Percentiles rank a stretch among this genome's conserved stretches.
Conservation (phyloP, 2,329 filamentous ascomycete genomes). For the Cladorrhinum sp. region DNA sequence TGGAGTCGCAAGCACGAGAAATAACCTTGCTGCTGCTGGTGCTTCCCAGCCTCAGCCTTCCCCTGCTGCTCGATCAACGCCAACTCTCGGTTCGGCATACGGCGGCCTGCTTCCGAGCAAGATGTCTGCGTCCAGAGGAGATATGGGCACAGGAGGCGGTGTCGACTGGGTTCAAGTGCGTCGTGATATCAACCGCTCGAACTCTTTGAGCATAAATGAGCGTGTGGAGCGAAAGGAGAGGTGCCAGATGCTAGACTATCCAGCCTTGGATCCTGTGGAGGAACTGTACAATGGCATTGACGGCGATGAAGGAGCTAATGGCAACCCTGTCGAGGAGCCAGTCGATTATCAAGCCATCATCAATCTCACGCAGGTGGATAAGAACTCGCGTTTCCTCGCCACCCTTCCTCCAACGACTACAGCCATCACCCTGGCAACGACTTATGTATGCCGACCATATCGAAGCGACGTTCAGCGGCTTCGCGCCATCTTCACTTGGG, state of each 20-base stretch:
- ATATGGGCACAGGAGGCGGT: slow-evolving; percentile 64
- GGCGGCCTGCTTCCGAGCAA: slow-evolving; percentile 28
- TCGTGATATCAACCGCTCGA: slow-evolving; percentile 91
- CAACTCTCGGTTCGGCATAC: slow-evolving; percentile 32
- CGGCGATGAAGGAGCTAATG: slow-evolving; percentile 86
- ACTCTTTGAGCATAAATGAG: slow-evolving; percentile 87
- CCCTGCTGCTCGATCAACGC: slow-evolving; percentile 47
- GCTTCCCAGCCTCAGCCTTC: slow-evolving; percentile 42
- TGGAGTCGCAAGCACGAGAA: slow-evolving; percentile 83
- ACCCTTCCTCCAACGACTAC: slow-evolving; percentile 80
- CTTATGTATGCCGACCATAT: slow-evolving; percentile 90
- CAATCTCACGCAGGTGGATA: slow-evolving; percentile 86
- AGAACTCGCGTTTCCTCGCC: slow-evolving; percentile 87
- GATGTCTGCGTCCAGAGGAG: slow-evolving; percentile 52
- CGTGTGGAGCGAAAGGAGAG: slow-evolving; percentile 79
- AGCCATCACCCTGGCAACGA: slow-evolving; percentile 77
- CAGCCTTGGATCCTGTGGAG: slow-evolving; percentile 84
- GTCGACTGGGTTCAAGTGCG: slow-evolving; percentile 98
- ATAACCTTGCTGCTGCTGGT: slow-evolving; percentile 68
- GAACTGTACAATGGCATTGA: slow-evolving; percentile 81
- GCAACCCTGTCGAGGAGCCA: slow-evolving; percentile 75
- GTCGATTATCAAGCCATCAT: slow-evolving; percentile 79
- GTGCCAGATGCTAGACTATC: slow-evolving; percentile 91
- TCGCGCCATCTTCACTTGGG: slow-evolving; percentile 95
- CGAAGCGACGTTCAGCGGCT: slow-evolving; percentile 90